These are phyloP conservation scores for Crotalaria pallida DNA, from an alignment of 306 rosid genomes.

Conservation along the genomic window DNA sequence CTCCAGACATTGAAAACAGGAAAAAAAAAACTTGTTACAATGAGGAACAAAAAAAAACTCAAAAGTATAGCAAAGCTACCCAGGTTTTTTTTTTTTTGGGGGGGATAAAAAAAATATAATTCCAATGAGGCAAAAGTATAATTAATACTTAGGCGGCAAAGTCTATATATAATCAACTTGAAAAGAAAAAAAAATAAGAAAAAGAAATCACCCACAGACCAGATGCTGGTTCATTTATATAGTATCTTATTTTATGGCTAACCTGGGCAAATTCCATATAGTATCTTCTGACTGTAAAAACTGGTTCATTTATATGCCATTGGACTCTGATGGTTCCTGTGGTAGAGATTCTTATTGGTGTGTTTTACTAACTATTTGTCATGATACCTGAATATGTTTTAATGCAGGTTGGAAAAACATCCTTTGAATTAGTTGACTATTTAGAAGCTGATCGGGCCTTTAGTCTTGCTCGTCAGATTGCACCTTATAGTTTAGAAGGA, in stretches of 20 bases:
- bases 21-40: too few relatives aligned
- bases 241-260: not conserved
- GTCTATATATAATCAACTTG: too few relatives aligned
- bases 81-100: not conserved
- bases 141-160: too few relatives aligned
- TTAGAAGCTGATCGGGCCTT: conserved; percentile 87
- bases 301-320: not conserved
- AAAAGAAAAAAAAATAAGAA: too few relatives aligned
- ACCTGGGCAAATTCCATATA: not conserved
- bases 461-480: conserved; percentile 70
- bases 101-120: too few relatives aligned
- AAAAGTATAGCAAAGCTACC: not conserved
- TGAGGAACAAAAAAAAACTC: not conserved
- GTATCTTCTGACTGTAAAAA: not conserved
- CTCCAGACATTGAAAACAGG: too few relatives aligned
- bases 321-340: too few relatives aligned
- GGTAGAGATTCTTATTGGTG: too few relatives aligned
- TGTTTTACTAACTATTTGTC: conserved; percentile 15
- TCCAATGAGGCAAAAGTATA: too few relatives aligned
- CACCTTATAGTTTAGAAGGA: conserved; percentile 91
- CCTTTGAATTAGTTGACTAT: conserved; percentile 87
- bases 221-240: too few relatives aligned
- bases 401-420: conserved; percentile 87
- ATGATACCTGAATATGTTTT: conserved; percentile 9
- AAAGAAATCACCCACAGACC: too few relatives aligned